Base-by-base conservation (phyloP, 2,329 filamentous ascomycete species). In the Cordyceps cateniannulata region DNA sequence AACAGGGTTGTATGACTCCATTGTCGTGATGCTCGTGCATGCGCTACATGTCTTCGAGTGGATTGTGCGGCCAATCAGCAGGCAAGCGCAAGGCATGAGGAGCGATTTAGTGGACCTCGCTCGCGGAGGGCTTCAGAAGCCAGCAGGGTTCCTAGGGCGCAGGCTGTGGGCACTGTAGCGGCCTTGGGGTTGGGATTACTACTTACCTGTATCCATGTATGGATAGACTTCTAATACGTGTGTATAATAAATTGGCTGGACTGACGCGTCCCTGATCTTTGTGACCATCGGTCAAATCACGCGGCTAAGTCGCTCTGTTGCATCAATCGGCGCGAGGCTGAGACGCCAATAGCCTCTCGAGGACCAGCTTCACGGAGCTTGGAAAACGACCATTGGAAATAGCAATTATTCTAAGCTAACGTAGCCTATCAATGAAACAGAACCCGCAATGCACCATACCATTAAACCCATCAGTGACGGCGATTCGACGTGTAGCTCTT, bases 401-500 rank as follows among this genome's bases (percentile, higher is more conserved):
- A 45, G 38, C 45, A 44, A 50, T 27, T 24, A 16, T 45, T 51
- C 35, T 45, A 59, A 59, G 48, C 56, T 59, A 59, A 45, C 27
- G 6, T 51, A 16, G 44, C 45, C 20, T 50, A 52, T 35, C 38
- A 45, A 59, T 12, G 25, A 51, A 45, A 42, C 20, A 44, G 48
- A 45, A 59, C 27, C 32, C 18, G 32, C 14, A 7, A 32, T 42
- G 32, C 55, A 29, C 29, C 44, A 49, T 27, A 45, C n/a, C 55
- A 42, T 52, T 35, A 5, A 42, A 32, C 14, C 38, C n/a, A 32
- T 32, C 25, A 52, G 18, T 52, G 47, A 12, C 32, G 32, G 38
- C 18, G 56, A 49, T 52, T 45, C 7, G 55, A 68, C 63, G 73
- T 69, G 63, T 79, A 79, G 61, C 70, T 74, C 63, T 69, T 72